Conservation (phyloP, 169 alveolate genomes). For the Eimeria necatrix region DNA sequence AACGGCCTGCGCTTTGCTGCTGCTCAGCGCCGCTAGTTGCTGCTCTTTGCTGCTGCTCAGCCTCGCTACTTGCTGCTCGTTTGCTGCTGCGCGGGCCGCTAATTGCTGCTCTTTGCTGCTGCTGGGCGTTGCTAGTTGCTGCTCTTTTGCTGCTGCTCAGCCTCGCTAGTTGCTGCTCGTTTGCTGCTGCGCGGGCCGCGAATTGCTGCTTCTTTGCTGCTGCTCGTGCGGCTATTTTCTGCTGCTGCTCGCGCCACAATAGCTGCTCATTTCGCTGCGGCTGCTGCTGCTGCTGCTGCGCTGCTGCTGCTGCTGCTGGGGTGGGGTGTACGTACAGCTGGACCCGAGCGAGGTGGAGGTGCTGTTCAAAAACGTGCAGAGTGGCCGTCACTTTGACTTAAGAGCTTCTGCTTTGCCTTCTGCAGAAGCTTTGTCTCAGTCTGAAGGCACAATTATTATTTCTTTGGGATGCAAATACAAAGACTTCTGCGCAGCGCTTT, state of each 20-base stretch:
- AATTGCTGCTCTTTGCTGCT: too few species aligned
- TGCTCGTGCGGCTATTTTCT: too few species aligned
- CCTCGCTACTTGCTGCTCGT: too few species aligned
- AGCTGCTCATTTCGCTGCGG: neutral
- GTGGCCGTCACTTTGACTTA: slow-evolving; percentile 83
- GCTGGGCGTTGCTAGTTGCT: too few species aligned
- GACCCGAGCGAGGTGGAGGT: slow-evolving; percentile 84
- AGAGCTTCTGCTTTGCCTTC: slow-evolving; percentile 84
- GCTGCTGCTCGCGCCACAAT: neutral
- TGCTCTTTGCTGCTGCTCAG: too few species aligned
- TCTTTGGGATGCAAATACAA: slow-evolving; percentile 84
- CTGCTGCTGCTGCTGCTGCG: neutral
- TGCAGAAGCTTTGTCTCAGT: slow-evolving; percentile 78
- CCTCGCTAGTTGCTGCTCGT: too few species aligned
- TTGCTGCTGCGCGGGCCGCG: too few species aligned
- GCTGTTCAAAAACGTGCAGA: slow-evolving; percentile 83
- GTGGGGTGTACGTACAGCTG: slow-evolving; percentile 28
- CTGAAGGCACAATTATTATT: slow-evolving; percentile 82
- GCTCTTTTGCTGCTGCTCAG: too few species aligned
- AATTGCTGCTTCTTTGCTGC: too few species aligned
- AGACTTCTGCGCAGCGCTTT: slow-evolving; percentile 83
- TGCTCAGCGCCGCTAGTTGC: too few species aligned
- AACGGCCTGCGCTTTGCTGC: too few species aligned
- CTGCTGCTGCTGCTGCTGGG: neutral
- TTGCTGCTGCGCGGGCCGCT: too few species aligned